A percentile compares a stretch with the other conserved stretches of the same genome.
Conservation (phyloP, 129 eudicot genomes). For the Tagetes patula region DNA sequence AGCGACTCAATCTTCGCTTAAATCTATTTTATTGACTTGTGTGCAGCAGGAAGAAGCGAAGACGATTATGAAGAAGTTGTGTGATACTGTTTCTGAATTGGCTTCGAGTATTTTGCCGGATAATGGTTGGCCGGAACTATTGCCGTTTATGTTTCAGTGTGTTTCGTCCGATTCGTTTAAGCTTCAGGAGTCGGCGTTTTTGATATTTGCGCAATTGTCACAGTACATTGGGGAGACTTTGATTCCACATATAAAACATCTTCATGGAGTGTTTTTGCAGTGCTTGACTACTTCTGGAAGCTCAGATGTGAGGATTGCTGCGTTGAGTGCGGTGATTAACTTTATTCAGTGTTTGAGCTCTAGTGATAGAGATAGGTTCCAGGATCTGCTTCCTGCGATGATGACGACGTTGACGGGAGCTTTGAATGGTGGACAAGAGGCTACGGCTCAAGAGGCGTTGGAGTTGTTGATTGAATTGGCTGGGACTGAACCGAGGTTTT, state of each 20-base stretch:
- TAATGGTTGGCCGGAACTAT: slow-evolving; percentile 78
- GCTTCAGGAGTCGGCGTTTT: slow-evolving; percentile 79
- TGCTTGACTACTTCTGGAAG: slow-evolving; percentile 54
- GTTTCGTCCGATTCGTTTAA: slow-evolving; percentile 60
- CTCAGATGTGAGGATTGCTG: slow-evolving; percentile 84
- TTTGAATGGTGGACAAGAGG: slow-evolving; percentile 79
- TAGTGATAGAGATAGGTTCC: slow-evolving; percentile 83
- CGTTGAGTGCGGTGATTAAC: slow-evolving; percentile 82
- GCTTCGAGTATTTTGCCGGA: slow-evolving; percentile 79
- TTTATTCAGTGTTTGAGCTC: slow-evolving; percentile 89
- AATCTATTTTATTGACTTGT: slow-evolving; percentile 52
- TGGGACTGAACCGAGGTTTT: slow-evolving; percentile 92
- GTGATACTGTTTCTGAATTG: slow-evolving; percentile 89
- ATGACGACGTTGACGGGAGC: slow-evolving; percentile 92
- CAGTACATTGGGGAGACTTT: slow-evolving; percentile 83
- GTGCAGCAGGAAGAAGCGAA: slow-evolving; percentile 68
- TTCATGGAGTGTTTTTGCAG: slow-evolving; percentile 73
- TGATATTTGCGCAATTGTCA: slow-evolving; percentile 82
- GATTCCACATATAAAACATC: slow-evolving; percentile 57
- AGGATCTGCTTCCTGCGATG: slow-evolving; percentile 93
- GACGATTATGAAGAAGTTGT: slow-evolving; percentile 69
- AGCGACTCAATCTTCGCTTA: slow-evolving; percentile 61
- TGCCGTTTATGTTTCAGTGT: slow-evolving; percentile 96
- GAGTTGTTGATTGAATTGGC: slow-evolving; percentile 96
- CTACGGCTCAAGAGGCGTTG: slow-evolving; percentile 93